These are phyloP conservation scores for Aspergillus ustus DNA, from an alignment of 2,329 filamentous ascomycete genomes.

Conservation along the genomic window DNA sequence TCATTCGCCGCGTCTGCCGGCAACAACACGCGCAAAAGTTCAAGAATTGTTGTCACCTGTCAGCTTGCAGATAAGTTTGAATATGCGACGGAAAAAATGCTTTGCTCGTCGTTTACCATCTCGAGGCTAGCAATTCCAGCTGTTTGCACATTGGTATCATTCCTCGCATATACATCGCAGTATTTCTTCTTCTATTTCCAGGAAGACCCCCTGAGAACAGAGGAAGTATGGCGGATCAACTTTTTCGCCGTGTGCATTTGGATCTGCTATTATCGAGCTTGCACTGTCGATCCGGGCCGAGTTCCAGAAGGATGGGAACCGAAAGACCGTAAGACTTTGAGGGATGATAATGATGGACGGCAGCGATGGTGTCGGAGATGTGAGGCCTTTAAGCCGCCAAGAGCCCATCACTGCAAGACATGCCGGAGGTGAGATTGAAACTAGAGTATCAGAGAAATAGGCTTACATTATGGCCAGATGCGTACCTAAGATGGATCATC, in stretches of 20 bases:
- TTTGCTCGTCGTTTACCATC: conserved; percentile 34
- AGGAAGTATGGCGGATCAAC: conserved; percentile 61
- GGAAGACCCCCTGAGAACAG: conserved; percentile 54
- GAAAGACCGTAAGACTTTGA: conserved; percentile 23
- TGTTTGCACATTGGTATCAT: conserved; percentile 59
- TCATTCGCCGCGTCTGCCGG: conserved; percentile 8
- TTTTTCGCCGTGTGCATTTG: conserved; percentile 58
- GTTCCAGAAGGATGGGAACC: conserved; percentile 53
- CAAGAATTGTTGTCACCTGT: neutral
- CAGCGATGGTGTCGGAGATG: conserved; percentile 66
- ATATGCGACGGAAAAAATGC: conserved; percentile 14
- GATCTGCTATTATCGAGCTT: conserved; percentile 64
- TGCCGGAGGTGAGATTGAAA: conserved; percentile 57
- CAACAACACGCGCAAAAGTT: conserved; percentile 5
- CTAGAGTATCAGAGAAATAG: neutral
- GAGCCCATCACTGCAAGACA: conserved; percentile 68
- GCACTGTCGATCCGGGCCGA: conserved; percentile 61
- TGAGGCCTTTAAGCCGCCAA: conserved; percentile 63
- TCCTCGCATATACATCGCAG: conserved; percentile 65
- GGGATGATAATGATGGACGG: conserved; percentile 32
- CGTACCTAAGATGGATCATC: conserved; percentile 69
- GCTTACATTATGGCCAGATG: conserved; percentile 50
- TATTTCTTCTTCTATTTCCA: conserved; percentile 60
- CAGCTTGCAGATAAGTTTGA: neutral
- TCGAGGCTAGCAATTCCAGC: conserved; percentile 57